These are phyloP conservation scores for Cutaneotrichosporon spelunceum DNA, from an alignment of 1,284 basidiomycete species.

Conservation along the genomic window DNA sequence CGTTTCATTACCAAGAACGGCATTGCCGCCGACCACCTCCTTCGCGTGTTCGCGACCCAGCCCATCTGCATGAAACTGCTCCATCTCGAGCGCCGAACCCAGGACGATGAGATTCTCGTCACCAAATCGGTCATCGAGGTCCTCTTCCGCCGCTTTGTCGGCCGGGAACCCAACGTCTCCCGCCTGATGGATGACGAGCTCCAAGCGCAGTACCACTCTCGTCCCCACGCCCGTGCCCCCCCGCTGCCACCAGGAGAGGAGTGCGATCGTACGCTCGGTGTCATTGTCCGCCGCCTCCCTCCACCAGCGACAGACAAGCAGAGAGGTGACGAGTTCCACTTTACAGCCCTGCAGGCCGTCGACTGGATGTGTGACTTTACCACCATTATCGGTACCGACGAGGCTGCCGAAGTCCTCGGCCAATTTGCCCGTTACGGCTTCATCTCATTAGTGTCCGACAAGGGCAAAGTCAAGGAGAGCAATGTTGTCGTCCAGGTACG, in stretches of 20 bases:
- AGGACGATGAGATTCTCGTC: conserved; percentile 97
- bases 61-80: conserved; percentile 98
- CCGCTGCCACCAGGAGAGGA: conserved; percentile 33
- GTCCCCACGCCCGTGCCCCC: conserved; percentile 38
- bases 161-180: conserved; percentile 73
- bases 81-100: conserved; percentile 85
- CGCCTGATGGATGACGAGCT: conserved; percentile 44
- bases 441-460: conserved; percentile 67
- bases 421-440: conserved; percentile 96
- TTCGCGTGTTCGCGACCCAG: conserved; percentile 83
- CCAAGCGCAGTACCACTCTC: conserved; percentile 44
- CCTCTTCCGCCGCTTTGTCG: conserved; percentile 90
- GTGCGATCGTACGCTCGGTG: conserved; percentile 54
- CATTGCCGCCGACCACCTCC: conserved; percentile 83
- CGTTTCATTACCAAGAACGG: conserved; percentile 99
- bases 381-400: conserved; percentile 90
- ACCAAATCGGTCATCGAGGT: conserved; percentile 90
- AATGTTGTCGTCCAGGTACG: conserved; percentile 80
- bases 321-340: conserved; percentile 63
- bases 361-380: conserved; percentile 99
- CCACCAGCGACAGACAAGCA: conserved; percentile 22
- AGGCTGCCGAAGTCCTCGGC: conserved; percentile 93
- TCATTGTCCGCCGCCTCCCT: conserved; percentile 39
- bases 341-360: conserved; percentile 77
- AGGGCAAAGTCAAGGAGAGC: conserved; percentile 73